Percentiles rank a stretch among this genome's conserved stretches.
Conservation (phyloP, 805 yeast genomes). For the Wickerhamiella allomyrinae region DNA sequence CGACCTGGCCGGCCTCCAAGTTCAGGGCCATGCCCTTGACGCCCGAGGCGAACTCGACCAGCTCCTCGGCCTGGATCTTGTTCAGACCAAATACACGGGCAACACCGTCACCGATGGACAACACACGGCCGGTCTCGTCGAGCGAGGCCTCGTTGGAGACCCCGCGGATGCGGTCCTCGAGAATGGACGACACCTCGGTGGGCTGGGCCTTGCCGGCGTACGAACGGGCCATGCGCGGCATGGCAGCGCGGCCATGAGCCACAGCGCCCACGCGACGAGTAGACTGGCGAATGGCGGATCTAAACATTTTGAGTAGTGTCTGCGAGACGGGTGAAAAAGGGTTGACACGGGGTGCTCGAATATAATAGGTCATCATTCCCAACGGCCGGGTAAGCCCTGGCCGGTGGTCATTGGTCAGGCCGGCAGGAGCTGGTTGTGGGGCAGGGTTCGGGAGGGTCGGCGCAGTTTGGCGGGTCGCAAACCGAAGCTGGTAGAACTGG, state of each 20-base stretch:
- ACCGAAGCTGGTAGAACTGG: too few relatives aligned
- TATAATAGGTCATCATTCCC: constrained; percentile 4
- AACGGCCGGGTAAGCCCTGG: constrained; percentile 4
- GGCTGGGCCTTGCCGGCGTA: constrained; percentile 98
- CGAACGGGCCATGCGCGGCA: constrained; percentile 49
- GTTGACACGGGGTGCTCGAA: constrained; percentile 10
- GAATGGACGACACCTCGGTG: constrained; percentile 97
- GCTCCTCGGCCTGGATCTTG: constrained; percentile 99
- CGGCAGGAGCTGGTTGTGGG: too few relatives aligned
- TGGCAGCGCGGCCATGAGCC: constrained; percentile 23
- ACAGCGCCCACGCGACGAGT: constrained; percentile 26
- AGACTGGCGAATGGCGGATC: constrained; percentile 29
- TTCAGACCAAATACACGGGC: constrained; percentile 99
- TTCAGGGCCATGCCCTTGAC: constrained; percentile 99
- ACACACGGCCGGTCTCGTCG: constrained; percentile 98
- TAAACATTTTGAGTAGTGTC: constrained; percentile 22
- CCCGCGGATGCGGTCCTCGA: constrained; percentile 99
- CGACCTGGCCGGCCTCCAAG: constrained; percentile 99
- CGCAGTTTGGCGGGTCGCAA: too few relatives aligned
- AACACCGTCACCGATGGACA: constrained; percentile 99
- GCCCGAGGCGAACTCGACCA: constrained; percentile 98
- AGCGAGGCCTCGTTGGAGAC: constrained; percentile 93
- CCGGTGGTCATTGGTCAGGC: constrained; percentile 1
- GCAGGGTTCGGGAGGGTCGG: too few relatives aligned
- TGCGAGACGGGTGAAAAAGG: constrained; percentile 10